Conservation (phyloP, 306 rosid species). For the Cucurbita pepo region DNA sequence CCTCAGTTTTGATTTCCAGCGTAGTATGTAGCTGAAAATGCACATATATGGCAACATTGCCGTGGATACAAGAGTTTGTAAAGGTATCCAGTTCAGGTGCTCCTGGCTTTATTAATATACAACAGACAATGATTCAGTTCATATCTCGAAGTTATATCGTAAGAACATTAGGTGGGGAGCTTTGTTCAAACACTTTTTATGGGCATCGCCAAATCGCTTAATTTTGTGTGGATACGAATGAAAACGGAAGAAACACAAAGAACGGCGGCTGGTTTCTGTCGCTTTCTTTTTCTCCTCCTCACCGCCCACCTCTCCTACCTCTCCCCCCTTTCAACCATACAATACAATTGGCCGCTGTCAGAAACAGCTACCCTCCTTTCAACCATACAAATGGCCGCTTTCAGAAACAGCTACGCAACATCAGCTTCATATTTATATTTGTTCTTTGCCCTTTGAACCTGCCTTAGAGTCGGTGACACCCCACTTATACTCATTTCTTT, state of each 20-base stretch:
- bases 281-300: neutral
- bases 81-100: neutral
- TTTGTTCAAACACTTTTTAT: neutral
- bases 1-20: neutral
- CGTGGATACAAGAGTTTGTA: neutral
- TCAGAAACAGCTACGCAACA: neutral
- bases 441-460: neutral
- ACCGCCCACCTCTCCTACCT: neutral
- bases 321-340: neutral
- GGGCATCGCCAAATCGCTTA: neutral
- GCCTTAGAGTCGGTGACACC: neutral
- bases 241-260: neutral
- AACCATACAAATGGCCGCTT: neutral
- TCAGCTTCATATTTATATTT: neutral
- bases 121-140: neutral
- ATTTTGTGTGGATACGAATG: neutral
- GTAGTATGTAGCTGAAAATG: neutral
- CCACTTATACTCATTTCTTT: neutral
- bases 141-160: neutral
- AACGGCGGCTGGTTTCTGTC: neutral
- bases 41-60: neutral
- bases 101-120: too few relatives aligned
- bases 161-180: neutral
- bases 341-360: neutral
- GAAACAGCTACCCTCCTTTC: neutral